Percentiles rank a stretch among this genome's conserved stretches.
Conservation (phyloP, 2,329 filamentous ascomycete genomes). For the Lasiodiplodia gonubiensis region DNA sequence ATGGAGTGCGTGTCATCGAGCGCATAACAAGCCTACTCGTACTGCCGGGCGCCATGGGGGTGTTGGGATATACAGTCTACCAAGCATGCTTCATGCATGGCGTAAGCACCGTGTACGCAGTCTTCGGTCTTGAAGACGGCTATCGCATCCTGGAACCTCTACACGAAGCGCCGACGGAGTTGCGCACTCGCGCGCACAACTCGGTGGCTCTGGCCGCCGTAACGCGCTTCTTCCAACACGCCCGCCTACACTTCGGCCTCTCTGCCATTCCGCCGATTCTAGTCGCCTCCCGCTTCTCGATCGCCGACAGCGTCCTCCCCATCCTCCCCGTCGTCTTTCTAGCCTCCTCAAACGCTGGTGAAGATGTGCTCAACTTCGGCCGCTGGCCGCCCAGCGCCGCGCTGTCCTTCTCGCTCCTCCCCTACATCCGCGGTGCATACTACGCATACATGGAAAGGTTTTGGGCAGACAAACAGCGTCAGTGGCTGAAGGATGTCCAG, state of each 20-base stretch:
- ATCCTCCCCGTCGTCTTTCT: slow-evolving; percentile 68
- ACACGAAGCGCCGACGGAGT: slow-evolving; percentile 42
- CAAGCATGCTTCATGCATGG: slow-evolving; percentile 61
- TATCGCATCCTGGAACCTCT: slow-evolving; percentile 57
- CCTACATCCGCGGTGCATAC: slow-evolving; percentile 69
- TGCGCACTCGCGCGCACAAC: slow-evolving; percentile 35
- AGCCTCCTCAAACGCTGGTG: slow-evolving; percentile 55
- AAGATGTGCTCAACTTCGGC: slow-evolving; percentile 57
- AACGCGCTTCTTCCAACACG: slow-evolving; percentile 46
- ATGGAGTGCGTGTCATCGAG: slow-evolving; percentile 66
- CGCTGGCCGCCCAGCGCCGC: slow-evolving; percentile 70
- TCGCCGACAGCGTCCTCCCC: slow-evolving; percentile 68
- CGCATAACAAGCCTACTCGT: slow-evolving; percentile 63
- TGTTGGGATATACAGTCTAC: slow-evolving; percentile 54
- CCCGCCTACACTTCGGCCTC: slow-evolving; percentile 64
- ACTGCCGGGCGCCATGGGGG: slow-evolving; percentile 67
- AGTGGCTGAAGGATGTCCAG: slow-evolving; percentile 68
- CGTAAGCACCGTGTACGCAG: slow-evolving; percentile 65
- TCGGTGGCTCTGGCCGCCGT: slow-evolving; percentile 43
- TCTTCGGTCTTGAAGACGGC: slow-evolving; percentile 70
- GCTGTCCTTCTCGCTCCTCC: slow-evolving; percentile 69
- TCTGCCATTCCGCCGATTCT: slow-evolving; percentile 72
- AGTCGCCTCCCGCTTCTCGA: slow-evolving; percentile 64
- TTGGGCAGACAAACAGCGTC: slow-evolving; percentile 63
- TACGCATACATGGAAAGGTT: slow-evolving; percentile 65